Percentiles rank a stretch among this genome's conserved stretches.
phyloP scores from a whole-genome alignment of 768 basidiomycete genomes.

The Russula virescens region DNA sequence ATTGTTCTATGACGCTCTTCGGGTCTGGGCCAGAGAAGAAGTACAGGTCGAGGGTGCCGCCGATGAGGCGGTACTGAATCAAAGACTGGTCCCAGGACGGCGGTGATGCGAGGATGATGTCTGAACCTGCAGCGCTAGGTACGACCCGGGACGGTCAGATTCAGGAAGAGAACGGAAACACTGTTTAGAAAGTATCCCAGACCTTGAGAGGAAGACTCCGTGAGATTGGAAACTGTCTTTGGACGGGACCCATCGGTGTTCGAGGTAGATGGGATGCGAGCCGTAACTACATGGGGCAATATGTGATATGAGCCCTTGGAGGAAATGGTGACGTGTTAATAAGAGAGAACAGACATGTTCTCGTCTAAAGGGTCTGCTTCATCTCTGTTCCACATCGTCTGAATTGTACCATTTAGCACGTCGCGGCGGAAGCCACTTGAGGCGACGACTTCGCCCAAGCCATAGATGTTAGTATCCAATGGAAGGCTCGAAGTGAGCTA shows the following conservation, averaged over 20 bases:
- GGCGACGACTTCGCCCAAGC: constrained; percentile 67
- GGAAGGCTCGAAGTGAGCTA: constrained; percentile 65
- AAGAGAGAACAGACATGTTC: constrained; percentile 46
- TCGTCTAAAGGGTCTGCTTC: constrained; percentile 56
- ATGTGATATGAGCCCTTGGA: neutral
- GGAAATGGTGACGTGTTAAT: neutral
- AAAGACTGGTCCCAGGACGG: constrained; percentile 49
- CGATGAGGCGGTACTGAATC: constrained; percentile 67
- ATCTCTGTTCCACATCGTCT: constrained; percentile 65
- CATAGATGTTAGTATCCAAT: constrained; percentile 64
- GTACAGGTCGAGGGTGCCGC: constrained; percentile 74
- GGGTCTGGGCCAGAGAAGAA: constrained; percentile 56
- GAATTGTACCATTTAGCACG: constrained; percentile 52
- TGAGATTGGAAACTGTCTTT: constrained; percentile 54
- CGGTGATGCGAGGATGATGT: constrained; percentile 62
- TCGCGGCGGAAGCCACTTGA: constrained; percentile 64
- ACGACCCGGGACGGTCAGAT: neutral
- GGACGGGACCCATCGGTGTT: constrained; percentile 57
- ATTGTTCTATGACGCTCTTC: constrained; percentile 61
- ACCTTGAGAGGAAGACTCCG: constrained; percentile 73
- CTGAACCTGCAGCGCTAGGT: constrained; percentile 58
- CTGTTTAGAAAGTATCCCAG: constrained; percentile 12
- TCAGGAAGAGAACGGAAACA: neutral
- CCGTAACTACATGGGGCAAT: constrained; percentile 46
- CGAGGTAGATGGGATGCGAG: constrained; percentile 65